A percentile compares a stretch with the other conserved stretches of the same genome.
Conservation (phyloP, 495 filamentous ascomycete species). For the Talaromyces proteolyticus region DNA sequence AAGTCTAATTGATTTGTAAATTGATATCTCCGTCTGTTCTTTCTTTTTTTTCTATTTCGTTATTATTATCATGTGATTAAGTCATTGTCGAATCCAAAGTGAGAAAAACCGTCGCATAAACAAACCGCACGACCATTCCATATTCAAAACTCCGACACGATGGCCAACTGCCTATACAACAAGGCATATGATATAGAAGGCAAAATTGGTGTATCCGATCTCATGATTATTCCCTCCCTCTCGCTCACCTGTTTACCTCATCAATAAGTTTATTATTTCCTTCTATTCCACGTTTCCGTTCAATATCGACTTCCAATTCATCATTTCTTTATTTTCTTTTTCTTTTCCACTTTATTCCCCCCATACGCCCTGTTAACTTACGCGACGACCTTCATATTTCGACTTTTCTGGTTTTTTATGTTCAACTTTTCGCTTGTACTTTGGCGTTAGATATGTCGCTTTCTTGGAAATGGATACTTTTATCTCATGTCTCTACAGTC, state of each 20-base stretch:
- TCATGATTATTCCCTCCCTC: not conserved
- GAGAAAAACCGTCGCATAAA: not conserved
- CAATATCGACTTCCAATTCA: not conserved
- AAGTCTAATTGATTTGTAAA: constrained; percentile 86
- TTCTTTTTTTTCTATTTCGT: not conserved
- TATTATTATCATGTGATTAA: too few species aligned
- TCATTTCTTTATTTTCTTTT: not conserved
- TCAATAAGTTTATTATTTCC: not conserved
- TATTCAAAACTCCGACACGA: too few species aligned
- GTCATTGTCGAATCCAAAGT: not conserved
- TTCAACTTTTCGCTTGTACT: too few species aligned
- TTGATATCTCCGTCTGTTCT: not conserved
- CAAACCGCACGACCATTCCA: not conserved
- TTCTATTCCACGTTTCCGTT: too few species aligned
- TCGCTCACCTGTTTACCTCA: not conserved
- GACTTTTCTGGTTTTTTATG: not conserved
- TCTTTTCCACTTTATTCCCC: too few species aligned
- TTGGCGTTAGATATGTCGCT: not conserved
- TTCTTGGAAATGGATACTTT: too few species aligned
- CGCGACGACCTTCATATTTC: too few species aligned
- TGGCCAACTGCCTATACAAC: too few species aligned
- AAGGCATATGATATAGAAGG: too few species aligned
- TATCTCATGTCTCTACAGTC: too few species aligned
- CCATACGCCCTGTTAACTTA: not conserved
- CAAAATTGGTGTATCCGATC: too few species aligned